phyloP scores from a whole-genome alignment of 2,329 filamentous ascomycete genomes.

The Apiospora phragmitis region DNA sequence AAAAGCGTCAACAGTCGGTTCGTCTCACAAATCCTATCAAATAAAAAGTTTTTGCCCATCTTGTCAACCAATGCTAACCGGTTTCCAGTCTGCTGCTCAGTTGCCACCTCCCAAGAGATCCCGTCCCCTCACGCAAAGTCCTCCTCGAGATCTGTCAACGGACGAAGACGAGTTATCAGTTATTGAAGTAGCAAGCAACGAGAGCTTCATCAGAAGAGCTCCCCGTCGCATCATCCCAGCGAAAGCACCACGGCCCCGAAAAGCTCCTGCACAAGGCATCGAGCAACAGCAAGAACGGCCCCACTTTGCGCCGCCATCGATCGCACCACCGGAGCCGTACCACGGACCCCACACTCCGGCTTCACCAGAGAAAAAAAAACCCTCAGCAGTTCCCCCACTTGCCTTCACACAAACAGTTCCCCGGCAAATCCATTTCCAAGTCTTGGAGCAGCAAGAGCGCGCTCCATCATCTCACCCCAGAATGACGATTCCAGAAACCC shows the following conservation, averaged over 20 bases:
- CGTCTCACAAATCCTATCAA: background rate
- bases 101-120: background rate
- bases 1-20: background rate
- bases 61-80: background rate
- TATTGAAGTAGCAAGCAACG: background rate
- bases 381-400: background rate
- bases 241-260: background rate
- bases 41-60: no score
- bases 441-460: background rate
- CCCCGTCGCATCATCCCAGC: background rate
- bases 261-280: background rate
- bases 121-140: background rate
- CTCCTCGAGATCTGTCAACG: no score
- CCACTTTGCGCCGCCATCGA: background rate
- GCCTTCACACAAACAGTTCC: background rate
- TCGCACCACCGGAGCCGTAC: no score
- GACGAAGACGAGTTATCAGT: background rate
- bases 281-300: background rate
- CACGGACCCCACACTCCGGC: no score
- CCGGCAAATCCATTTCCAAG: background rate
- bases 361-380: no score
- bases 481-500: background rate
- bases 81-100: background rate
- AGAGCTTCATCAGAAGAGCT: background rate
- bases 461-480: background rate